Evolutionary conservation across 2,329 filamentous ascomycete genomes (phyloP).

Genomic region (Pestalotiopsis sp.): DNA sequence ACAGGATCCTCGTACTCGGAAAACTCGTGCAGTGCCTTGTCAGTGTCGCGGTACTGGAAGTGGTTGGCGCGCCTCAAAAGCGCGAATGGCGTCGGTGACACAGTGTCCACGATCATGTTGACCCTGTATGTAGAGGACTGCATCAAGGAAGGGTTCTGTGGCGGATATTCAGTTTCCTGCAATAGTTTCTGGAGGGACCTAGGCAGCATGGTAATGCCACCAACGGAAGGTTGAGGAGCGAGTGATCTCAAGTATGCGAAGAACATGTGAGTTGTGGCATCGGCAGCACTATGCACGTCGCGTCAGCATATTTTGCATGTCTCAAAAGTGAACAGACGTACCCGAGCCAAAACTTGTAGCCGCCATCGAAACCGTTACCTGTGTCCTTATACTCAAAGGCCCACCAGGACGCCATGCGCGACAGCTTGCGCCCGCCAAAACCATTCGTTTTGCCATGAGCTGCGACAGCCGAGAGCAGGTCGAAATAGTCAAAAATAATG

Average conservation of each 20-base stretch:
- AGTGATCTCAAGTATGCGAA: slow-evolving; percentile 94
- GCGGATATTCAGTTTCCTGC: slow-evolving; percentile 92
- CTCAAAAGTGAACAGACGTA: slow-evolving; percentile 42
- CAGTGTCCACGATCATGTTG: slow-evolving; percentile 93
- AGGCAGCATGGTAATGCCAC: slow-evolving; percentile 82
- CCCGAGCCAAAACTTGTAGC: slow-evolving; percentile 87
- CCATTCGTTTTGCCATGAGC: slow-evolving; percentile 94
- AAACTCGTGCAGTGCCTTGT: slow-evolving; percentile 81
- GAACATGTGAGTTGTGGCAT: slow-evolving; percentile 95
- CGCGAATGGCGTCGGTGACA: slow-evolving; percentile 93
- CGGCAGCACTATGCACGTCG: slow-evolving; percentile 70
- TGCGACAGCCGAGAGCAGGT: slow-evolving; percentile 85
- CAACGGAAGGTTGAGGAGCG: slow-evolving; percentile 76
- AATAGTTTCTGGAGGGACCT: slow-evolving; percentile 89
- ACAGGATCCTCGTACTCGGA: slow-evolving; percentile 89
- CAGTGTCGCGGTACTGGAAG: slow-evolving; percentile 92
- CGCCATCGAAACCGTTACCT: slow-evolving; percentile 90
- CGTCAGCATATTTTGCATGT: slow-evolving; percentile 12
- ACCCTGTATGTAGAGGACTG: slow-evolving; percentile 84
- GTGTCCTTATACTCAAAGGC: slow-evolving; percentile 90
- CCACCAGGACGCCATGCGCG: slow-evolving; percentile 97
- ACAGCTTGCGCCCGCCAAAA: slow-evolving; percentile 89
- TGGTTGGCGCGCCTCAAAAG: slow-evolving; percentile 88
- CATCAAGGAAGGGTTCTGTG: slow-evolving; percentile 74
- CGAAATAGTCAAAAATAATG: slow-evolving; percentile 97